These are phyloP conservation scores for Solanum neorickii DNA, from an alignment of 257 asterid genomes.

Conservation along the genomic window DNA sequence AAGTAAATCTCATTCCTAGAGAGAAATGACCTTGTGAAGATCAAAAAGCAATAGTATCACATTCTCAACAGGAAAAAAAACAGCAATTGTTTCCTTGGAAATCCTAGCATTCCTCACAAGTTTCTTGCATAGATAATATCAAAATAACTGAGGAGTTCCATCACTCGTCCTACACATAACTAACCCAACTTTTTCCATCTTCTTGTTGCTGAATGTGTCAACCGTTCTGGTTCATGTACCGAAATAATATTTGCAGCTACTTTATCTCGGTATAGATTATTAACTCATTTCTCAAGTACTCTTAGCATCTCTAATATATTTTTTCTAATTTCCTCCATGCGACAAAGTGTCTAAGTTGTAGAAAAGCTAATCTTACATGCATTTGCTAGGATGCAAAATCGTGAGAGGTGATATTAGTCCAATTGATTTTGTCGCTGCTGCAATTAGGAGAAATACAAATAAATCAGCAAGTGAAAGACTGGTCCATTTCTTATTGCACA, in stretches of 20 bases:
- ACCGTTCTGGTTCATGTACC: background rate
- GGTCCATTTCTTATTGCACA: background rate
- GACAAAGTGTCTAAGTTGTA: background rate
- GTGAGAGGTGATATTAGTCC: background rate
- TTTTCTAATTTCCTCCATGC: background rate
- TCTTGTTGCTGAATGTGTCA: background rate
- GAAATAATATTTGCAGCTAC: background rate
- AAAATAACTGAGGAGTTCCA: background rate
- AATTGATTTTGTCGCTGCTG: background rate
- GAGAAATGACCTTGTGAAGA: background rate
- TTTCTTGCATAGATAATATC: background rate
- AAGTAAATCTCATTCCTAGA: background rate
- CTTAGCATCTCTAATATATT: background rate
- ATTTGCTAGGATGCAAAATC: background rate
- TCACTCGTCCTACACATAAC: background rate
- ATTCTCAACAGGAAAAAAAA: background rate
- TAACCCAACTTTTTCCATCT: background rate
- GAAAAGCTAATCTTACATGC: background rate
- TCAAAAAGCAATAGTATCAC: background rate
- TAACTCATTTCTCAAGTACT: background rate
- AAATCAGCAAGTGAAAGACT: background rate
- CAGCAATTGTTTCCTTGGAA: background rate
- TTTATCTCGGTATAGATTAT: background rate
- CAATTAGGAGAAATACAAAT: background rate
- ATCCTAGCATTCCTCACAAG: background rate